Evolutionary conservation across 2,329 filamentous ascomycete species (phyloP), one percentile per base, ranked within the genome.

Genomic region (Venturia aucupariae): DNA sequence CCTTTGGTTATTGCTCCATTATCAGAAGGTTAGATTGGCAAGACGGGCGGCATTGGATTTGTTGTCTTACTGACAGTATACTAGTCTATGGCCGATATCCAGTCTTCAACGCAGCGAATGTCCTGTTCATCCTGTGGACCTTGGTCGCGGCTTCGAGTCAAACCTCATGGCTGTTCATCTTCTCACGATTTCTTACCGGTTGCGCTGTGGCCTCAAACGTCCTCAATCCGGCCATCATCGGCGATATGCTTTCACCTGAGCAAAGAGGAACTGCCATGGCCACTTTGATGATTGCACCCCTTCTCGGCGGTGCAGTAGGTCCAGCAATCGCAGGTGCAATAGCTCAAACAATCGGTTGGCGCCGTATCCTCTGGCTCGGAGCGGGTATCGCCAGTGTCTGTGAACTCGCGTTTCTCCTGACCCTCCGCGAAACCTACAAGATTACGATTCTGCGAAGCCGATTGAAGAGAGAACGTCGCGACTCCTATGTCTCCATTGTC

Each of bases 211-310:
- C 77, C 24, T 75, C 76, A 4, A 78, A 86, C 67, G 84, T 87
- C 10, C 76, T 88, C 22, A 84, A 82, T 67, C 85, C 85, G 0
- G 82, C 84, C 30, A 84, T 88, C 62, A 80, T 88, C 22, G 85
- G 85, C 30, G 86, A 88, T 70, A 81, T 87, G 67, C 87, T 86
- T 69, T 72, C 75, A 1, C 75, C 79, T 0, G 84, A 87, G 64
- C 75, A 83, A 70, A 77, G 84, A 19, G 85, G 85, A 30, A 78
- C 79, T 0, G 80, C 84, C 8, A 83, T 88, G 79, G 83, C 80
- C 68, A 65, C 83, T 55, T 75, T 86, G 59, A 81, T 81, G 71
- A 73, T 86, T 2, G 82, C 84, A 2, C 84, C 84, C 0, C 74
- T 87, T 2, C 71, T 85, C 19, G 84, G 84, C 24, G 83, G 83